phyloP scores from a whole-genome alignment of 305 asterid species.

The Fraxinus sp. region DNA sequence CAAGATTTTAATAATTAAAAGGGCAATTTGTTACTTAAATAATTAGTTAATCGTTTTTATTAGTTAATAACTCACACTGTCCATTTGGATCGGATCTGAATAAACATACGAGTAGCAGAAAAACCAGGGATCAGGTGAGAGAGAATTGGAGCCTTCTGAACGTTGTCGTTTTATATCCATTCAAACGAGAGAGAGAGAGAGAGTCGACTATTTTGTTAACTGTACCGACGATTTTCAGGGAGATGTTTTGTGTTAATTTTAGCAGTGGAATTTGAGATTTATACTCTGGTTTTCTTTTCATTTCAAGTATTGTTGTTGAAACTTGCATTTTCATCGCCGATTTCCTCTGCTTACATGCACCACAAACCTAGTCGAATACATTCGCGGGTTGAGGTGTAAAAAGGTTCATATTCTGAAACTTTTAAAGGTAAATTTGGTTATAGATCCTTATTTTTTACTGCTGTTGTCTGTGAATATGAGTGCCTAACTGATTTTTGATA shows the following conservation, averaged over 20 bases:
- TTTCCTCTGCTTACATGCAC: constrained; percentile 9
- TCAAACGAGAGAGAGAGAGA: neutral
- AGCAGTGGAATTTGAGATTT: neutral
- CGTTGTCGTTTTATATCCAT: constrained; percentile 26
- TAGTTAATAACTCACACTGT: neutral
- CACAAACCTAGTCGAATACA: neutral
- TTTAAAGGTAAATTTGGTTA: neutral
- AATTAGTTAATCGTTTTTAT: neutral
- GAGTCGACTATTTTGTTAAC: constrained; percentile 20
- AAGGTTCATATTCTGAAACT: neutral
- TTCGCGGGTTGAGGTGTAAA: constrained; percentile 11
- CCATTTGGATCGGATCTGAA: neutral
- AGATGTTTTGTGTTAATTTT: constrained; percentile 22
- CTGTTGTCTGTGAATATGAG: neutral
- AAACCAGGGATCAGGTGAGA: neutral
- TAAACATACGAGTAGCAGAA: neutral
- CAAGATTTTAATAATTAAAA: neutral
- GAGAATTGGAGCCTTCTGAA: constrained; percentile 5
- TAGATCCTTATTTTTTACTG: neutral
- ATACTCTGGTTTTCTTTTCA: neutral
- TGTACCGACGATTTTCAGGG: constrained; percentile 29
- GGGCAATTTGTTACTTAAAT: neutral
- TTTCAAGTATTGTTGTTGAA: constrained; percentile 7
- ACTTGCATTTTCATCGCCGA: constrained; percentile 20
- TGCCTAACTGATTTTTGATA: neutral